Conservation (phyloP, 192 early-diverging fungal species). For the Mortierella claussenii region DNA sequence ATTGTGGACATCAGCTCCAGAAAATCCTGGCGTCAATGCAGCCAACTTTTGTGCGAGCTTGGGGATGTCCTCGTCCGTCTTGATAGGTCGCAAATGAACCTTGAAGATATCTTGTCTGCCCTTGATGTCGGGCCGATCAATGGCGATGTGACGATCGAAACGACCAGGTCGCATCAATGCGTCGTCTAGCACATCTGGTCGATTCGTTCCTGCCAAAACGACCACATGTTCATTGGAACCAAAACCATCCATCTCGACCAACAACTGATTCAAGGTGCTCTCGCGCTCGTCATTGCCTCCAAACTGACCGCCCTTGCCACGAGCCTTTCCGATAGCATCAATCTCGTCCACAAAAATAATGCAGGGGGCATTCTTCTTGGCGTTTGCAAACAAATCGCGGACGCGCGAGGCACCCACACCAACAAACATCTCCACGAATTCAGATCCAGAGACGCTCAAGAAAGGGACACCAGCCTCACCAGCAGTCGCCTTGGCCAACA, state of each 20-base stretch:
- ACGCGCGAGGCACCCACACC: constrained; percentile 96
- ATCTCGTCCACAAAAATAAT: constrained; percentile 99
- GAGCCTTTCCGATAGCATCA: constrained; percentile 98
- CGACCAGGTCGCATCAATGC: constrained; percentile 97
- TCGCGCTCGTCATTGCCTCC: constrained; percentile 99
- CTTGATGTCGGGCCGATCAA: constrained; percentile 97
- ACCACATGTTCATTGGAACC: constrained; percentile 89
- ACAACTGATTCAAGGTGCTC: constrained; percentile 94
- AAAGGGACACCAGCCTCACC: constrained; percentile 99
- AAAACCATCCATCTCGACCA: constrained; percentile 99
- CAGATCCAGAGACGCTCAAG: constrained; percentile 97
- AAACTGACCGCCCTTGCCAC: constrained; percentile 84
- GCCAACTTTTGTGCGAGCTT: constrained; percentile 87
- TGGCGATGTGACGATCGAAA: constrained; percentile 97
- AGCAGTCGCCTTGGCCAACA: constrained; percentile 98
- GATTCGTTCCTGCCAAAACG: constrained; percentile 97
- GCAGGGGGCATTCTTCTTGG: constrained; percentile 97
- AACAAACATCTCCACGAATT: constrained; percentile 99
- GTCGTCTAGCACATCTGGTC: constrained; percentile 96
- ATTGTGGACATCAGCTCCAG: constrained; percentile 97
- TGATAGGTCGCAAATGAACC: constrained; percentile 94
- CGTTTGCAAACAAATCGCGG: constrained; percentile 95
- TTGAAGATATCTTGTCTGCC: constrained; percentile 96
- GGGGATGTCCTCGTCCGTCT: constrained; percentile 85
- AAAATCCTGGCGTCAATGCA: constrained; percentile 97